Base-by-base conservation (phyloP, 2,329 filamentous ascomycete genomes). In the Annulohypoxylon truncatum region DNA sequence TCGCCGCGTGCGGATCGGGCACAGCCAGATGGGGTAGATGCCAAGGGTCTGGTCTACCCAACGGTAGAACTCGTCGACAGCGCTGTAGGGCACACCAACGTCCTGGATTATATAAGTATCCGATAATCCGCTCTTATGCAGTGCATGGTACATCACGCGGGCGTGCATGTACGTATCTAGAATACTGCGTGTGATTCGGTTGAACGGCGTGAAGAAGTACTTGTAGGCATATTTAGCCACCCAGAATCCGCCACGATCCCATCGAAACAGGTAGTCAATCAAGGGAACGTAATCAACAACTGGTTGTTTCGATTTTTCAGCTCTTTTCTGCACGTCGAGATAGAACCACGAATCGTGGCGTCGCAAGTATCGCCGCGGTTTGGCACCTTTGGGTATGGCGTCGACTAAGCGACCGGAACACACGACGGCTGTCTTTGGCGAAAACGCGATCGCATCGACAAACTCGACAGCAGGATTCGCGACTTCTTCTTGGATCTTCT, bases 271-370 rank as follows among this genome's bases (percentile, higher is more conserved):
- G 76, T 92, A 92, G 73, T 92, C 89, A 1, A 79, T 78, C 0
- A 92, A 71, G 0, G 89, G 89, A 1, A 92, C 83, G 61, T 85
- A 85, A 62, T 91, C 87, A 4, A 76, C 70, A 1, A 82, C 76
- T 2, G 77, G 76, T 13, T 77, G 68, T 4, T 69, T 58, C 4
- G 72, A 65, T 0, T 70, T 76, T 69, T 66, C 71, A 4, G 64
- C 75, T 9, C 72, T 74, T n/a, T 82, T 77, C 68, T 87, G 78
- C 1, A 86, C 90, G 68, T 91, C 90, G 2, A 93, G 79, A 64
- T 92, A 93, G 74, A 92, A 92, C 92, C 91, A 94, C 0, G 89
- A 87, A 69, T 94, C 91, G 3, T 76, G 77, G 0, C 85, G 79
- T 9, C 84, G 80, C n/a, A 84, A 85, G 76, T 92, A 91, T 0